Evolutionary conservation across 805 yeast genomes (phyloP).

Genomic region (Zygotorulaspora chibaensis): DNA sequence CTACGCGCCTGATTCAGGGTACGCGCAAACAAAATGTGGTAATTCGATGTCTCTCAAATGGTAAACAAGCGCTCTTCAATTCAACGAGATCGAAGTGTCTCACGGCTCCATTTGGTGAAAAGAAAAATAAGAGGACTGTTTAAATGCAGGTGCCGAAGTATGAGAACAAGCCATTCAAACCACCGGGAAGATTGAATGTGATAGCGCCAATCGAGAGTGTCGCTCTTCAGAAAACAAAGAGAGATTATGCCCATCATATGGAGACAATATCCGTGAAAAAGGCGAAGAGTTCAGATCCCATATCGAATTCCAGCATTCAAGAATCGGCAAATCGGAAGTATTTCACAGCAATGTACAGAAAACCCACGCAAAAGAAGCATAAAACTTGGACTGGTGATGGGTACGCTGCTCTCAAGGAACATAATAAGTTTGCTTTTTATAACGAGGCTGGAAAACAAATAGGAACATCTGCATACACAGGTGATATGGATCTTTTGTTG

Average conservation of each 20-base stretch:
- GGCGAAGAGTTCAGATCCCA: not conserved
- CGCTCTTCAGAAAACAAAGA: not conserved
- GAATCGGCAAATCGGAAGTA: constrained; percentile 1
- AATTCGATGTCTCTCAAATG: too few relatives aligned
- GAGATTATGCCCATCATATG: not conserved
- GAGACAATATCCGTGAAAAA: constrained; percentile 2
- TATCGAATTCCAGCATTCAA: not conserved
- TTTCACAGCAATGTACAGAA: constrained; percentile 58
- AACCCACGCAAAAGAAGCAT: constrained; percentile 68
- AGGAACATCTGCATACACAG: constrained; percentile 24
- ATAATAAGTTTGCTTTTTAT: constrained; percentile 25
- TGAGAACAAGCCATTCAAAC: constrained; percentile 49
- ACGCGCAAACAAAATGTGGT: not conserved
- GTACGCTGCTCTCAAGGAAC: constrained; percentile 36
- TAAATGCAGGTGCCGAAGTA: constrained; percentile 28
- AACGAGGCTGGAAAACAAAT: constrained; percentile 28
- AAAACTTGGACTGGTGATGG: constrained; percentile 98
- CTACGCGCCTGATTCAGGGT: too few relatives aligned
- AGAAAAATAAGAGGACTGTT: too few relatives aligned
- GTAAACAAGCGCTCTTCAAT: too few relatives aligned
- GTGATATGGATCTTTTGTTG: constrained; percentile 22
- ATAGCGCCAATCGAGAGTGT: not conserved
- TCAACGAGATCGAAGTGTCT: too few relatives aligned
- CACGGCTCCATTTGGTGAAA: too few relatives aligned
- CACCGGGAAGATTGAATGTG: constrained; percentile 38